These are phyloP conservation scores for Hypoxylon cercidicola DNA, from an alignment of 495 filamentous ascomycete genomes.

Conservation along the genomic window DNA sequence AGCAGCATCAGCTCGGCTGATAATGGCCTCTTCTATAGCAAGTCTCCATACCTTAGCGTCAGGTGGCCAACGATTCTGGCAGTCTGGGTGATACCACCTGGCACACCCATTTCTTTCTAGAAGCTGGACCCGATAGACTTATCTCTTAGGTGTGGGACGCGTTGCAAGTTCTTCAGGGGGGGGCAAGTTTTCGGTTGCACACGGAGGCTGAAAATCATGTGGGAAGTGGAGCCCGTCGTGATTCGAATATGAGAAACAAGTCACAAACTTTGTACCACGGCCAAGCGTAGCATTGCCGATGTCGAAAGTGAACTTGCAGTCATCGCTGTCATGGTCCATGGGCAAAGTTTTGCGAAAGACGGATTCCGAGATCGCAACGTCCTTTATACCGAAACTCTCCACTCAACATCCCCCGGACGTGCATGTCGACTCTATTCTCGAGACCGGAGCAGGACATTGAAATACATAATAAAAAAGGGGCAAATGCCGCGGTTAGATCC, in stretches of 20 bases:
- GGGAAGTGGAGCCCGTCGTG: conserved; percentile 33
- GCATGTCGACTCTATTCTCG: not conserved
- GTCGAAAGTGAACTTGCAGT: conserved; percentile 6
- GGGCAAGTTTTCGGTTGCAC: conserved; percentile 35
- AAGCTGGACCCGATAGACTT: conserved; percentile 8
- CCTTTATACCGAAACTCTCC: conserved; percentile 13
- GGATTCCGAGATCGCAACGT: conserved; percentile 34
- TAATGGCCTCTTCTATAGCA: conserved; percentile 4
- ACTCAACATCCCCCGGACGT: not conserved
- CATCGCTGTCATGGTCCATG: conserved; percentile 17
- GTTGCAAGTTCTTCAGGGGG: conserved; percentile 7
- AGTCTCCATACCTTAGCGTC: conserved; percentile 11
- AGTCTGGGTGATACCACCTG: conserved; percentile 26
- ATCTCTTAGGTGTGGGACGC: conserved; percentile 9
- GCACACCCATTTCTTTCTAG: conserved; percentile 11
- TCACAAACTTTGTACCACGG: not conserved
- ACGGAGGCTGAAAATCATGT: conserved; percentile 48
- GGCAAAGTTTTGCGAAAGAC: too few relatives aligned
- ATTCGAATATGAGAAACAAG: conserved; percentile 12
- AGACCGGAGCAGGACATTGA: conserved; percentile 11
- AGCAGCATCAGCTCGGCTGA: not conserved
- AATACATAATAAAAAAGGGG: conserved; percentile 8
- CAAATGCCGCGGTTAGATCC: conserved; percentile 10
- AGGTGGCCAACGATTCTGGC: conserved; percentile 23
- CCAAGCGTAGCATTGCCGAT: conserved; percentile 16